Base-by-base conservation (phyloP, 2,329 filamentous ascomycete genomes). In the Sordariomycetes sp. region DNA sequence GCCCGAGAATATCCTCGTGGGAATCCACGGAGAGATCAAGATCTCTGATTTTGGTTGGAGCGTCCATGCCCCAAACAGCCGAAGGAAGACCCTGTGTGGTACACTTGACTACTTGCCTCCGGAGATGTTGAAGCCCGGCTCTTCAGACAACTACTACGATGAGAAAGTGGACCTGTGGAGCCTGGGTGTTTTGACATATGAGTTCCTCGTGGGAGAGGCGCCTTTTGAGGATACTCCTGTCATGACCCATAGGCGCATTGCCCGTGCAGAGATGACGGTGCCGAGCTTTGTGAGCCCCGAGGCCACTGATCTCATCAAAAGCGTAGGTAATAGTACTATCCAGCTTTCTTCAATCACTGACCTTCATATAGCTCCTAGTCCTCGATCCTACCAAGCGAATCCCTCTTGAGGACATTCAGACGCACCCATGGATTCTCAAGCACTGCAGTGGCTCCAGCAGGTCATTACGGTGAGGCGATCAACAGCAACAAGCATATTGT, bases 41-140 rank as follows among this genome's bases (percentile, higher is more conserved):
- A 88, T 98, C 51, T 93, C 86, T 5, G 92, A 98, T 59, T 98
- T 96, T 52, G 90, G 92, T 32, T 98, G 92, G 92, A 93, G 85
- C 55, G 92, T 96, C 4, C 92, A 98, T 59, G 92, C 92, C 5
- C 92, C 92, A 19, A 95, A 94, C 60, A 93, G 90, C 63, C 71
- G 92, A 46, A 74, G 92, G 41, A 82, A 88, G 52, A 98, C 92
- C 36, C 88, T 96, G 77, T 98, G 92, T 57, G 92, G 92, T 42
- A 98, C 92, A 14, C 75, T 96, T 27, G 92, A 98, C 62, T 98
- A 98, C 58, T 75, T 98, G 12, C 92, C 92, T 4, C 92, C 92
- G 5, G 92, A 98, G 77, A 98, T 98, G 92, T 75, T 96, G 58
- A 85, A 82, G 58, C 75, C 80, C 4, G 82, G 85, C 29, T 72